Base-by-base conservation (phyloP, 2,329 filamentous ascomycete genomes). In the Clonostachys rhizophaga region DNA sequence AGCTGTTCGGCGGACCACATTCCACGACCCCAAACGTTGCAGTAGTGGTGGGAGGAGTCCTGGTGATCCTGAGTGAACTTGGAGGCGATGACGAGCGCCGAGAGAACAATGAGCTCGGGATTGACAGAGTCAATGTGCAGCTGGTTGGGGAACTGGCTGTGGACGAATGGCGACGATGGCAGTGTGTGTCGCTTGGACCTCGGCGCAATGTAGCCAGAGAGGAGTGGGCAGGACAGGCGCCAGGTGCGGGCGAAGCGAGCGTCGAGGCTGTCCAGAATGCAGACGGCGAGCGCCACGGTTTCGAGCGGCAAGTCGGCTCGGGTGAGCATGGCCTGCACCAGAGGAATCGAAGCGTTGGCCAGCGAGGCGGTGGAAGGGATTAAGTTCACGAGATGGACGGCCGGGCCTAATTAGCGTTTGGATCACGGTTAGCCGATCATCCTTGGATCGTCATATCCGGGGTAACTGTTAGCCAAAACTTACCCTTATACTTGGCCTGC, bases 351-450 rank as follows among this genome's bases (percentile, higher is more conserved):
- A 4, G 83, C 74, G 2, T 69, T 68, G 49, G 74, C 74, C 49
- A 84, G 69, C 20, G 83, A 86, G 48, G 81, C 80, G 12, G 79
- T 76, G 10, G 79, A 75, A 11, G 83, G 83, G 47, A 86, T 75
- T 61, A 86, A 75, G 62, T 84, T 84, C 56, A 81, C 78, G 48
- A 87, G 75, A 58, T 86, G 82, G 43, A 81, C 76, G 52, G 83
- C 81, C 46, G 83, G 79, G 50, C 83, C 83, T 86, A 59, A 18
- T 16, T 30, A 43, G 33, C 24, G 24, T 30, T 30, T 30, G 24
- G 24, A 30, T 39, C 36, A n/a, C 14, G 14, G 36, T 39, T 39
- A 39, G 36, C 36, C 17, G 33, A 49, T 42, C n/a, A 40, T 18
- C 11, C 11, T 9, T 40, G 7, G 17, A 20, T 20, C 40, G n/a